These are phyloP conservation scores for Lentinus tigrinus DNA, from an alignment of 768 basidiomycete genomes.

Conservation along the genomic window DNA sequence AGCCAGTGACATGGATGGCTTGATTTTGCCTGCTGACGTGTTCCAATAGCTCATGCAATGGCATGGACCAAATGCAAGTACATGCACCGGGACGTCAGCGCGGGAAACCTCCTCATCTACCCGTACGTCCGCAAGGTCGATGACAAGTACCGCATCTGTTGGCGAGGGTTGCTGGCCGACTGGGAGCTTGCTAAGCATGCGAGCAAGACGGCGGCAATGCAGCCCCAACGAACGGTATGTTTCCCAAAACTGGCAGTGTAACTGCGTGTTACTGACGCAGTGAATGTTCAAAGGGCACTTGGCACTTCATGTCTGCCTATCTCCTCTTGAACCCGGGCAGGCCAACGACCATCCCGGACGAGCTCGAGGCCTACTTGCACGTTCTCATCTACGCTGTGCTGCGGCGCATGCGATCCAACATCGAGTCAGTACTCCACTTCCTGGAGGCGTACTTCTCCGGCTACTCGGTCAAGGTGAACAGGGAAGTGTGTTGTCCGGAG, in stretches of 20 bases:
- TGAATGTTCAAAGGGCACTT: constrained; percentile 5
- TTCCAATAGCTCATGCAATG: not conserved
- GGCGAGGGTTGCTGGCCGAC: not conserved
- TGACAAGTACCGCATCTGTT: not conserved
- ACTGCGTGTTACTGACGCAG: not conserved
- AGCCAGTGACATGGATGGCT: not conserved
- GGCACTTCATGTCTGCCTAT: constrained; percentile 12
- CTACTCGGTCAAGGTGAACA: not conserved
- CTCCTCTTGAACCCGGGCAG: not conserved
- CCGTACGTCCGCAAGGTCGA: not conserved
- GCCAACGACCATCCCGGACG: constrained; percentile 8
- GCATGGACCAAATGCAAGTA: not conserved
- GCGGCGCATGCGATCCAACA: not conserved
- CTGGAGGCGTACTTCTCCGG: not conserved
- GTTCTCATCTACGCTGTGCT: constrained; percentile 6
- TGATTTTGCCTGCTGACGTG: not conserved
- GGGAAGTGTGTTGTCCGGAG: not conserved
- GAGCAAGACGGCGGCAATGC: not conserved
- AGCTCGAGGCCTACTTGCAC: constrained; percentile 14
- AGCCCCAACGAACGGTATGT: not conserved
- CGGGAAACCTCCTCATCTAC: not conserved
- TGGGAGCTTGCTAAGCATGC: not conserved
- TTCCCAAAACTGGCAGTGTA: not conserved
- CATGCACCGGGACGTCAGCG: not conserved
- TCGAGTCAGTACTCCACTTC: not conserved